phyloP scores from a whole-genome alignment of 116 monocot species.

The Iris pallida region DNA sequence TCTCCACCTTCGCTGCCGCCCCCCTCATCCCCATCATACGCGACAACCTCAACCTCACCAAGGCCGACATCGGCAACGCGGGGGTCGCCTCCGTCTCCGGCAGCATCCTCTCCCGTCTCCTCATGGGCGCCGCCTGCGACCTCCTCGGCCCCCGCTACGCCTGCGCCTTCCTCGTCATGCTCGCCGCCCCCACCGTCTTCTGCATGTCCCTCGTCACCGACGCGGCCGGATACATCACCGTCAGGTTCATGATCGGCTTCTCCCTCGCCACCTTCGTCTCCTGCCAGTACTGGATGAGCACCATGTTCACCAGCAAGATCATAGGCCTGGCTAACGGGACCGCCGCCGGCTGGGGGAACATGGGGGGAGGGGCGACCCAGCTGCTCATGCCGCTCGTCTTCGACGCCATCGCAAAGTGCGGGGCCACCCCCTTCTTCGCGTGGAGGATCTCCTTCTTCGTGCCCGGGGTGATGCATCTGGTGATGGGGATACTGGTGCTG shows the following conservation, averaged over 20 bases:
- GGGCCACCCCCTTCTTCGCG: constrained; percentile 2
- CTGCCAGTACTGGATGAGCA: constrained; percentile 86
- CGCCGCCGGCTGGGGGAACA: constrained; percentile 78
- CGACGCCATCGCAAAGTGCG: constrained; percentile 17
- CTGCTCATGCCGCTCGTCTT: constrained; percentile 69
- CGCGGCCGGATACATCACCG: constrained; percentile 38
- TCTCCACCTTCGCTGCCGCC: constrained; percentile 53
- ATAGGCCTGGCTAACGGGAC: constrained; percentile 60
- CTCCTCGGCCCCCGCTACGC: constrained; percentile 59
- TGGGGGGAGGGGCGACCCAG: constrained; percentile 79
- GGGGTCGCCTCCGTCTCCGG: constrained; percentile 79
- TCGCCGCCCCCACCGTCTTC: constrained; percentile 56
- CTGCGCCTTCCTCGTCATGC: constrained; percentile 57
- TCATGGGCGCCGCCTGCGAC: constrained; percentile 73
- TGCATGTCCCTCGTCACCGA: constrained; percentile 46
- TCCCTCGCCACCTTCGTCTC: constrained; percentile 69
- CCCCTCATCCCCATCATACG: constrained; percentile 57
- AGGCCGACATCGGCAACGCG: constrained; percentile 58
- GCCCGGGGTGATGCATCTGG: constrained; percentile 8
- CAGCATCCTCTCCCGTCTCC: constrained; percentile 59
- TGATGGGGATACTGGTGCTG: constrained; percentile 1
- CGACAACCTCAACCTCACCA: constrained; percentile 38
- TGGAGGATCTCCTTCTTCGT: constrained; percentile 14
- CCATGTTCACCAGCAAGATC: constrained; percentile 69
- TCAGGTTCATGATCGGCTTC: constrained; percentile 67